Evolutionary conservation across 225 moss, liverwort and hornwort genomes (phyloP).

Genomic region (Straminergon stramineum): DNA sequence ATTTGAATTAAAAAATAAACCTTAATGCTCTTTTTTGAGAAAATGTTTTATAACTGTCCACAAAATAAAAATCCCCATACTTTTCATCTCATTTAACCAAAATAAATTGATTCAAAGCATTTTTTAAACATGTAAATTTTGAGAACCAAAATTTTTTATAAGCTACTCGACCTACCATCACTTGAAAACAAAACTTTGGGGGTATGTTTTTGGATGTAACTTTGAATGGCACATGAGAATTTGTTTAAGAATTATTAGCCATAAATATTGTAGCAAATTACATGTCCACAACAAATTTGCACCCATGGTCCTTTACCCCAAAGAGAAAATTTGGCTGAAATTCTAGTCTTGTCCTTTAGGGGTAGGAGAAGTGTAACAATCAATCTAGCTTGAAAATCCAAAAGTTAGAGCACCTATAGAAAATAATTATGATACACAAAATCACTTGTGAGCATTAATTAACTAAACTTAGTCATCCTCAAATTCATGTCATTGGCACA

Average conservation of each 20-base stretch:
- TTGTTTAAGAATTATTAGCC: background rate
- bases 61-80: background rate
- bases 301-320: rapidly evolving
- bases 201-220: background rate
- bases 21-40: background rate
- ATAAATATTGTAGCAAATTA: background rate
- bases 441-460: background rate
- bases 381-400: background rate
- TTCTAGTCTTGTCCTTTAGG: background rate
- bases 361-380: background rate
- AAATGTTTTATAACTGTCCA: rapidly evolving
- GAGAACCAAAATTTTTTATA: background rate
- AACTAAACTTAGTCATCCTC: background rate
- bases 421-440: background rate
- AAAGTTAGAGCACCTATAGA: background rate
- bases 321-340: background rate
- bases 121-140: background rate
- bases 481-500: background rate
- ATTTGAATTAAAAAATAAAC: background rate
- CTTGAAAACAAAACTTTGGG: background rate
- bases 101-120: background rate
- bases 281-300: background rate
- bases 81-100: background rate
- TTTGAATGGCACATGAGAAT: background rate
- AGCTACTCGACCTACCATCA: rapidly evolving